Base-by-base conservation (phyloP, 352 stramenopile species). In the Peronospora farinosa region DNA sequence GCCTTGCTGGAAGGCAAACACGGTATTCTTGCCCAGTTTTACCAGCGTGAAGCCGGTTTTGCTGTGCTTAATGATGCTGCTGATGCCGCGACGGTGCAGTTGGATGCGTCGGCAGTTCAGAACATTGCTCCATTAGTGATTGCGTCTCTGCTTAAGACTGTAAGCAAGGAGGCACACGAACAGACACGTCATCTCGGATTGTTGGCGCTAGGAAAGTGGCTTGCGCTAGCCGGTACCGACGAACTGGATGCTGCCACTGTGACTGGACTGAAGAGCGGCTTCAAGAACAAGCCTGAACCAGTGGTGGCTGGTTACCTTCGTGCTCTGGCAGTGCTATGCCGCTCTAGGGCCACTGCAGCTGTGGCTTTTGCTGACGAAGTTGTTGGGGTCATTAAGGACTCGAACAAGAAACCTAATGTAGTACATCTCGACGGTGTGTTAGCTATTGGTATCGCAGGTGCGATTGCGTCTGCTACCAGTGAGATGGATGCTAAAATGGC, bases 21-120 rank as follows among this genome's bases (percentile, higher is more conserved):
- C 41, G 84, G 84, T 23, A 69, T 95, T 28, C 58, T 95, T 27
- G 84, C 84, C n/a, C 84, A 95, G 56, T 95, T 92, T 37, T 95
- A 92, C 58, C 78, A 88, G 63, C 79, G 84, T 31, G 78, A 92
- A 45, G 77, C 77, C 2, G 74, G 65, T 27, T 92, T 79, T 27
- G 63, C 61, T n/a, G 77, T 85, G 40, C 59, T 95, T 1, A 69
- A 65, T 4, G 59, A 86, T n/a, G 66, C 81, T 1, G 74, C 69
- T 0, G 74, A 85, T n/a, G 49, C 39, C 2, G 47, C 57, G 1
- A 53, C 60, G 0, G 50, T 47, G 0, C 65, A 67, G 2, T 55
- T 81, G 4, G 62, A 71, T 31, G 50, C 54, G 13, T 60, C 55
- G 1, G 60, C 70, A 40, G 52, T 58, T 11, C 48, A 76, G 48